Base-by-base conservation (phyloP, 2,329 filamentous ascomycete species). In the Tolypocladium nubicola region DNA sequence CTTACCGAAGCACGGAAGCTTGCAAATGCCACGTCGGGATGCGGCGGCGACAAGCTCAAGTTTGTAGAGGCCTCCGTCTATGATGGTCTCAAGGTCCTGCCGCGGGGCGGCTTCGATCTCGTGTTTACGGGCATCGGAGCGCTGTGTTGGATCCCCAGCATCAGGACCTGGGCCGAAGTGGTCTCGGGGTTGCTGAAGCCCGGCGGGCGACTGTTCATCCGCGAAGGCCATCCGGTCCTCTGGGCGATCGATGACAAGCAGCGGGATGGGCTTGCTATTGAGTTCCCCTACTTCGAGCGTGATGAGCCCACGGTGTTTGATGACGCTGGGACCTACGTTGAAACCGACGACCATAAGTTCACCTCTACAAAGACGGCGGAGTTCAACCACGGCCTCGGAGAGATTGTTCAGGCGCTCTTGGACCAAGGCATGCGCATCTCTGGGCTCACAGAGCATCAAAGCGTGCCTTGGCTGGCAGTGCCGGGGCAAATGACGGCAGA, bases 41-140 rank as follows among this genome's bases (percentile, higher is more conserved):
- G 39, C n/a, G 58, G 59, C 37, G 60, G 60, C 11, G 57, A 58
- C 35, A 57, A 53, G 38, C 39, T 62, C 13, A 40, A 14, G 16
- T 62, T 60, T 50, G 53, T 62, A 4, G 57, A 61, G 14, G 60
- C 60, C 1, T 58, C 60, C 26, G 57, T 62, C 9, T 59, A 58
- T 21, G 54, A 58, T 26, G 54, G 41, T 3, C 54, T 56, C 26
- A 33, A 37, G 9, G 54, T 53, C 11, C 52, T 58, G 33, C 37
- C 37, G 37, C 37, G 10, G 37, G 37, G 50, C 21, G 54, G 23
- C 11, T 60, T 57, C 21, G 61, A 62, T 50, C 53, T 61, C 37
- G 61, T 62, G 26, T 62, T 59, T n/a, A 61, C 59, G 3, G 58
- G 61, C 23, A 58, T 62, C 38, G 61, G 59, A 16, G 54, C 61